A percentile compares a stretch with the other conserved stretches of the same genome.
Evolutionary conservation across 768 basidiomycete species (phyloP).

Genomic region (Macrolepiota fuliginosa): DNA sequence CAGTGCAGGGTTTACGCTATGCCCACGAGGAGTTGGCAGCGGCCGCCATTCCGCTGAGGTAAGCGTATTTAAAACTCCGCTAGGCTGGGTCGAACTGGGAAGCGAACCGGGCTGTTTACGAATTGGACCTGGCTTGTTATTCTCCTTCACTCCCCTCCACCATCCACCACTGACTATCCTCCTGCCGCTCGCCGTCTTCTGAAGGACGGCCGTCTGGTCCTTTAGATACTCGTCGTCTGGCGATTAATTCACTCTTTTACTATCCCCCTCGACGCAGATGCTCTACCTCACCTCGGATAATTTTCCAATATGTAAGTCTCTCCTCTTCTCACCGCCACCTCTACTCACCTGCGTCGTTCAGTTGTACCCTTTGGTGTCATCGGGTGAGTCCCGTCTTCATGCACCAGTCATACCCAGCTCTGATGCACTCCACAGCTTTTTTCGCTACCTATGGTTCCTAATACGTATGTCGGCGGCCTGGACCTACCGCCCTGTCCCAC

Average conservation of each 20-base stretch:
- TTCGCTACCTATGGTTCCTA: conserved; percentile 90
- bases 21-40: neutral
- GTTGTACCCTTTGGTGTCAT: conserved; percentile 90
- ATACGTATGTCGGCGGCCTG: conserved; percentile 79
- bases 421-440: conserved; percentile 55
- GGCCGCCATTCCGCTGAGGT: neutral
- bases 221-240: conserved; percentile 28
- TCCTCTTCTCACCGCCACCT: neutral
- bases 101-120: neutral
- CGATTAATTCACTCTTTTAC: conserved; percentile 40
- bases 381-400: conserved; percentile 46
- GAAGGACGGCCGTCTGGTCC: conserved; percentile 8
- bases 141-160: conserved; percentile 7
- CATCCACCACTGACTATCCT: conserved; percentile 4
- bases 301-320: conserved; percentile 82
- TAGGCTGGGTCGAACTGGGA: neutral
- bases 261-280: conserved; percentile 43
- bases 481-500: conserved; percentile 84
- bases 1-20: neutral
- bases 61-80: conserved; percentile 8
- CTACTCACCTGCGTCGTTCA: conserved; percentile 27
- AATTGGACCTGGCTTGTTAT: conserved; percentile 5
- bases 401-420: neutral
- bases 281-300: conserved; percentile 89
- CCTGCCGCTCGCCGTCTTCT: conserved; percentile 11